These are phyloP conservation scores for Cinchona pubescens DNA, from an alignment of 257 asterid genomes.

Conservation along the genomic window DNA sequence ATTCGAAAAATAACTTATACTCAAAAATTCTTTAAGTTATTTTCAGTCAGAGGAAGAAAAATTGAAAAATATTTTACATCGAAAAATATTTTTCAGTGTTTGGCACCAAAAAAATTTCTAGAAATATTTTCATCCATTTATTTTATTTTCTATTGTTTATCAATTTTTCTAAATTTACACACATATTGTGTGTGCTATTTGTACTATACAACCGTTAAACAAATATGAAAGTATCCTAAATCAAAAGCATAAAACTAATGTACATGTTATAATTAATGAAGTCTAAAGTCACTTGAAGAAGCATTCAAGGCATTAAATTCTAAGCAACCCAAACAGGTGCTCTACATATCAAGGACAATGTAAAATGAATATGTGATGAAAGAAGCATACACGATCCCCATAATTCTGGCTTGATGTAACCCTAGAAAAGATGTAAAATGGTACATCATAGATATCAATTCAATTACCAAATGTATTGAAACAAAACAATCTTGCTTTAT, in stretches of 20 bases:
- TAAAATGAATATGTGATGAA: conserved; percentile 3
- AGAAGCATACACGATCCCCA: background rate
- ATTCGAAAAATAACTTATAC: no score
- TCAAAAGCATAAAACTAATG: background rate
- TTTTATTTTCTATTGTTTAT: no score
- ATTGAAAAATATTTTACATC: no score
- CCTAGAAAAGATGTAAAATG: background rate
- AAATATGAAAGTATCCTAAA: background rate
- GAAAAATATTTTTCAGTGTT: no score
- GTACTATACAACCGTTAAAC: background rate
- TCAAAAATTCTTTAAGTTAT: no score
- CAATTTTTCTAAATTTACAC: no score
- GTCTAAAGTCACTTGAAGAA: background rate
- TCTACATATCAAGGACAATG: background rate
- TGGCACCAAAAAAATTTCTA: no score
- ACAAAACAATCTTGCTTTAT: background rate
- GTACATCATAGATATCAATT: background rate
- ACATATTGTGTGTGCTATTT: no score
- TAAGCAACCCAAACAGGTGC: conserved; percentile 6
- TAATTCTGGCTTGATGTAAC: background rate
- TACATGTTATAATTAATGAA: conserved; percentile 9
- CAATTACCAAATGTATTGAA: background rate
- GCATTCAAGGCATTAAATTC: background rate
- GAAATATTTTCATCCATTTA: no score
- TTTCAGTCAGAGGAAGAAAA: no score